These are phyloP conservation scores for Lachancea mirantina DNA, from an alignment of 805 yeast species.

Conservation along the genomic window DNA sequence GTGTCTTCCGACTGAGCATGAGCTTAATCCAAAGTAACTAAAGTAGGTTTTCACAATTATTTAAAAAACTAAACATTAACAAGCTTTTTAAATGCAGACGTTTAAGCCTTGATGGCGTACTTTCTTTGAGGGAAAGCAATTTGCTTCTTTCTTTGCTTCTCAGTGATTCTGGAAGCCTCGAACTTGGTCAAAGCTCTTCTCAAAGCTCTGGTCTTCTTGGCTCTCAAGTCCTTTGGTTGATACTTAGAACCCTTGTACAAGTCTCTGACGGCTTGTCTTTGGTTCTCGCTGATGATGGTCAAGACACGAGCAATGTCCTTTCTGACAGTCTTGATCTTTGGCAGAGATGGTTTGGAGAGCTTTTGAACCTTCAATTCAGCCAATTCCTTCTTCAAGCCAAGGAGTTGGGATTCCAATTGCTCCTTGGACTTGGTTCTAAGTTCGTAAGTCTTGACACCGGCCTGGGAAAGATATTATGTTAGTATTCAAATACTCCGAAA, in stretches of 20 bases:
- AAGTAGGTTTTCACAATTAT: slow-evolving; percentile 2
- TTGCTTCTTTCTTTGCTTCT: slow-evolving; percentile 84
- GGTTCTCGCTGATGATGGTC: slow-evolving; percentile 93
- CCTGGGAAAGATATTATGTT: slow-evolving; percentile 36
- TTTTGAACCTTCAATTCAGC: slow-evolving; percentile 95
- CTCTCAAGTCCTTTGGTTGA: slow-evolving; percentile 98
- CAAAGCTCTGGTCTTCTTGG: slow-evolving; percentile 99
- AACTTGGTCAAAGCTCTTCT: slow-evolving; percentile 90
- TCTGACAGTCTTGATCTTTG: slow-evolving; percentile 95
- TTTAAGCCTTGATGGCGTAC: slow-evolving; percentile 97
- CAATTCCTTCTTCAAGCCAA: slow-evolving; percentile 93
- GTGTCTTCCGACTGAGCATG: no score
- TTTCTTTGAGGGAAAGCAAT: slow-evolving; percentile 97
- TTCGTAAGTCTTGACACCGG: slow-evolving; percentile 92
- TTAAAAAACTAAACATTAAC: slow-evolving; percentile 5
- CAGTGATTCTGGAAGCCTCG: slow-evolving; percentile 78
- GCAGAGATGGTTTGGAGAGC: slow-evolving; percentile 84
- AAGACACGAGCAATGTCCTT: slow-evolving; percentile 97
- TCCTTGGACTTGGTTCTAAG: slow-evolving; percentile 95
- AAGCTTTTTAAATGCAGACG: slow-evolving; percentile 7
- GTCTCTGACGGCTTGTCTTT: slow-evolving; percentile 90
- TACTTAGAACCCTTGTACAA: slow-evolving; percentile 92
- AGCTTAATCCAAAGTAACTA: background rate
- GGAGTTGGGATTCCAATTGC: slow-evolving; percentile 89
- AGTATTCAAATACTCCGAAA: slow-evolving; percentile 2